Percentiles rank a stretch among this genome's conserved stretches.
Evolutionary conservation across 2,329 filamentous ascomycete genomes (phyloP).

Genomic region (Lachnellula hyalina): DNA sequence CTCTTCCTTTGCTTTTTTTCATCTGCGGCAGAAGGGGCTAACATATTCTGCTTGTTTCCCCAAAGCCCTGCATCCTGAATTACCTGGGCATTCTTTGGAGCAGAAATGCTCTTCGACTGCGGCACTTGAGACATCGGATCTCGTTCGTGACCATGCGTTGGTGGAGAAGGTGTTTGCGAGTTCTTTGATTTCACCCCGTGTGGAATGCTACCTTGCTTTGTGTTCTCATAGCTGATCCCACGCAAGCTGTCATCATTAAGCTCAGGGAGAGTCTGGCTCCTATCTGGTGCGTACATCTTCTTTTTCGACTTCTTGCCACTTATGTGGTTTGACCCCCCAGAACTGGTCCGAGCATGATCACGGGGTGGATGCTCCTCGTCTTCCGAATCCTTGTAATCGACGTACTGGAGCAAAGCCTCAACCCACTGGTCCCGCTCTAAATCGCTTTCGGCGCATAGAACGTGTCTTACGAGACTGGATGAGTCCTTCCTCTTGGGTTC

Average conservation of each 20-base stretch:
- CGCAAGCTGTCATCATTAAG: constrained; percentile 34
- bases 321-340: constrained; percentile 31
- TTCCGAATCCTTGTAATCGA: constrained; percentile 64
- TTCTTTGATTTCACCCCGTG: constrained; percentile 28
- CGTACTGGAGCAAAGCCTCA: constrained; percentile 80
- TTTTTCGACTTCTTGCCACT: constrained; percentile 39
- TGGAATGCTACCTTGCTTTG: constrained; percentile 32
- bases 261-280: constrained; percentile 32
- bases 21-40: constrained; percentile 48
- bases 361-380: constrained; percentile 39
- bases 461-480: constrained; percentile 79
- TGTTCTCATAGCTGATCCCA: constrained; percentile 34
- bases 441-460: constrained; percentile 93
- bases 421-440: constrained; percentile 92
- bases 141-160: constrained; percentile 24
- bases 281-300: constrained; percentile 33
- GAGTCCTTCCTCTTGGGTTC: constrained; percentile 97
- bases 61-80: constrained; percentile 80
- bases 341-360: constrained; percentile 36
- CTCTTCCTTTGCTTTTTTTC: constrained; percentile 80
- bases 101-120: constrained; percentile 62
- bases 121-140: constrained; percentile 24
- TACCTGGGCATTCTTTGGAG: constrained; percentile 73
- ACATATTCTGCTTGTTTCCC: constrained; percentile 67
- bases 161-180: constrained; percentile 28